These are phyloP conservation scores for Populus hybrid DNA, from an alignment of 441 rosid species.

Conservation along the genomic window DNA sequence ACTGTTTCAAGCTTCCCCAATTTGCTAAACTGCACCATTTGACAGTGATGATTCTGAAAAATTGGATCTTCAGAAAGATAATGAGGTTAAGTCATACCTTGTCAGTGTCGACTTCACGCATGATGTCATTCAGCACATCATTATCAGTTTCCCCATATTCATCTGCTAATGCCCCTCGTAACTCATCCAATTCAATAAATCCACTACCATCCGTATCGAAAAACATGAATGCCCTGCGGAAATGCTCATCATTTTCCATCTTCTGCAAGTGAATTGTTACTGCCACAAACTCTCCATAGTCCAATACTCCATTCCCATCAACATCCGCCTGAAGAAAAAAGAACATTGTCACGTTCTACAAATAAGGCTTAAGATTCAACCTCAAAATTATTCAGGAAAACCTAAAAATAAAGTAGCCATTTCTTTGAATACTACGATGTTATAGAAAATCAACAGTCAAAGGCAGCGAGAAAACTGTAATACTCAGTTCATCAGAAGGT, in stretches of 20 bases:
- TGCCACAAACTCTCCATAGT: slow-evolving; percentile 95
- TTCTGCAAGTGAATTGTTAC: slow-evolving; percentile 95
- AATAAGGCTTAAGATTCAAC: slow-evolving; percentile 5
- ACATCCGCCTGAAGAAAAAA: slow-evolving; percentile 71
- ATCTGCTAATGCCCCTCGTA: slow-evolving; percentile 67
- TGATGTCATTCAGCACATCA: slow-evolving; percentile 68
- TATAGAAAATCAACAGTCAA: neutral
- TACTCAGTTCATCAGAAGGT: neutral
- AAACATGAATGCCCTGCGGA: slow-evolving; percentile 80
- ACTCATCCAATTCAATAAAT: slow-evolving; percentile 70
- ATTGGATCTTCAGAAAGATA: neutral
- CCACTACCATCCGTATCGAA: slow-evolving; percentile 83
- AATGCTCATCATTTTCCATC: slow-evolving; percentile 95
- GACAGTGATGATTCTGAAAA: neutral
- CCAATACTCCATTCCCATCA: slow-evolving; percentile 83
- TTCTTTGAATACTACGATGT: neutral
- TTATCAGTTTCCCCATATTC: slow-evolving; percentile 64
- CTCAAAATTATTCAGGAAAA: neutral
- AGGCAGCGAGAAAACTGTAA: neutral
- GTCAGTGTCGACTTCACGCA: slow-evolving; percentile 95
- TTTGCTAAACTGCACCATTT: neutral
- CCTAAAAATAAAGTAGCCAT: neutral
- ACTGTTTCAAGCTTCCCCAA: neutral
- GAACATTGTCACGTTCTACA: neutral
- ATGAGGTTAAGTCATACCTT: slow-evolving; percentile 47